A percentile compares a stretch with the other conserved stretches of the same genome.
phyloP scores from a whole-genome alignment of 257 asterid species.

The Solanum pimpinellifolium region DNA sequence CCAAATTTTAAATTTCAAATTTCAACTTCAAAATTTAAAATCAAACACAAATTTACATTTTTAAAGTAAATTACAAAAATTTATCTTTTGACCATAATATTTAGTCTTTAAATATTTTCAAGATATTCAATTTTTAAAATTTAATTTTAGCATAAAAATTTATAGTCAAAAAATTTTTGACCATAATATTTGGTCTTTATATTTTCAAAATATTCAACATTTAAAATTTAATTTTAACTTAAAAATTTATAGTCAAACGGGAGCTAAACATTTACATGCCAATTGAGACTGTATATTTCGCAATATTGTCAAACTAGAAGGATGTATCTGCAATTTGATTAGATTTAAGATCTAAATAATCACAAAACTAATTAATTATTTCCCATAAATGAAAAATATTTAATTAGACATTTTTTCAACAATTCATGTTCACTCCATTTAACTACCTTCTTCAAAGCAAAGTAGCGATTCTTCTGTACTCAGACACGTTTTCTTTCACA shows the following conservation, averaged over 20 bases:
- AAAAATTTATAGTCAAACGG: not conserved
- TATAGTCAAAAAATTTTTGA: no score
- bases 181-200: no score
- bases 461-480: conserved; percentile 19
- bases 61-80: not conserved
- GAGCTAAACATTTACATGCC: not conserved
- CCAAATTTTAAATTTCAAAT: not conserved
- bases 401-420: not conserved
- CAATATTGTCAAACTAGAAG: not conserved
- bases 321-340: not conserved
- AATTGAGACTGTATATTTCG: not conserved
- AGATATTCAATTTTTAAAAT: no score
- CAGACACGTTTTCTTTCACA: conserved; percentile 6
- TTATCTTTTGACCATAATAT: not conserved
- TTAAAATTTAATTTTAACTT: not conserved
- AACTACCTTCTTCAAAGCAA: conserved; percentile 35
- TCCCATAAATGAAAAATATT: not conserved
- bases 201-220: no score
- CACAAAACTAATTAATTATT: not conserved
- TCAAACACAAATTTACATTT: not conserved
- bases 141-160: no score
- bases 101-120: not conserved
- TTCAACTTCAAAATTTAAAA: not conserved
- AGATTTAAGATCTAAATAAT: not conserved
- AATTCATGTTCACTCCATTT: conserved; percentile 15